Conservation (phyloP, 2,329 filamentous ascomycete genomes). For the Botrytis cinerea region DNA sequence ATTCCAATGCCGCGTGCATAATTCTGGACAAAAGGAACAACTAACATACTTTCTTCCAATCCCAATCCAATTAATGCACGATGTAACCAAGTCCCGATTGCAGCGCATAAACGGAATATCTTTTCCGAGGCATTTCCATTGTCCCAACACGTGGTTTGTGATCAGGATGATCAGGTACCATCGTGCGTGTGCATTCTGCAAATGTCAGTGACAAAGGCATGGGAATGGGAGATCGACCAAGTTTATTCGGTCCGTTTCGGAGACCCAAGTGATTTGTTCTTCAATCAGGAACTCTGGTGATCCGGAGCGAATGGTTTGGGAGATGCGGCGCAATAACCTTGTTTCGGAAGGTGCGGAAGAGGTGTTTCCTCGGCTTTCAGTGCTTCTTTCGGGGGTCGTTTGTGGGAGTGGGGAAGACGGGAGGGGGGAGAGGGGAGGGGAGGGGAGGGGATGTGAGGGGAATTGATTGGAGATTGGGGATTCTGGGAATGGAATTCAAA, state of each 20-base stretch:
- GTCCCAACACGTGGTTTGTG: neutral
- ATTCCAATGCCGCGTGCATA: accelerated
- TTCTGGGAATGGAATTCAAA: neutral
- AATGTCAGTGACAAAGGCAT: neutral
- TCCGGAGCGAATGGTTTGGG: neutral
- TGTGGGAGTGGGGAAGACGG: no score
- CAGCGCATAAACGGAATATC: neutral
- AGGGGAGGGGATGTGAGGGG: no score
- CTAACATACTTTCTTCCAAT: neutral
- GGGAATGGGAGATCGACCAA: neutral
- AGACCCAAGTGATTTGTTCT: neutral
- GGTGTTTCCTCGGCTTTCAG: neutral
- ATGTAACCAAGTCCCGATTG: neutral
- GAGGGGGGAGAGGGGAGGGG: no score
- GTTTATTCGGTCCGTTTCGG: neutral
- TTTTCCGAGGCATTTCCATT: neutral
- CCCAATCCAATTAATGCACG: neutral
- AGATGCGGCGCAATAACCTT: neutral
- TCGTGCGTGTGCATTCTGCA: neutral
- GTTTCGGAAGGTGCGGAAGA: neutral
- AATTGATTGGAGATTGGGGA: neutral
- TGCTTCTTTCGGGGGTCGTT: neutral
- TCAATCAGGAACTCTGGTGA: no score
- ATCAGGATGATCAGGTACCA: neutral
- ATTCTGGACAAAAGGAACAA: neutral